phyloP scores from a whole-genome alignment of 1,284 basidiomycete genomes.

The Cryptococcus sp. region DNA sequence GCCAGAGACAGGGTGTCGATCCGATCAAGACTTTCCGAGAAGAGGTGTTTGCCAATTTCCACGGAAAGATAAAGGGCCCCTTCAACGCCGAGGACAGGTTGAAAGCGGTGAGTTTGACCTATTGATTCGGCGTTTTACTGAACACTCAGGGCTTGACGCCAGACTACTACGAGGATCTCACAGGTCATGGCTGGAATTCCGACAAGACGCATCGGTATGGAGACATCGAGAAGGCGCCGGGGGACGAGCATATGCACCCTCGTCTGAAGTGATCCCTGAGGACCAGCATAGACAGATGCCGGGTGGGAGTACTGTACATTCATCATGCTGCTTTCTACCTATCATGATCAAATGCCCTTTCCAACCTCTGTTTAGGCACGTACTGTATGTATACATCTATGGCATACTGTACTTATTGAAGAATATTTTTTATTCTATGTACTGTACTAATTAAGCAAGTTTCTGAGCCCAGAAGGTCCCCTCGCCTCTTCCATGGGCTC shows the following conservation, averaged over 20 bases:
- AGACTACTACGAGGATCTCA: slow-evolving; percentile 68
- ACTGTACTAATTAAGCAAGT: too few species aligned
- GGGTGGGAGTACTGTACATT: too few species aligned
- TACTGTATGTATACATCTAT: too few species aligned
- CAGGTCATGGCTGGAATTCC: slow-evolving; percentile 47
- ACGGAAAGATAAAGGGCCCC: slow-evolving; percentile 75
- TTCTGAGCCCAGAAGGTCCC: too few species aligned
- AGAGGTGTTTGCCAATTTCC: slow-evolving; percentile 70
- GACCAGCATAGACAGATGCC: too few species aligned
- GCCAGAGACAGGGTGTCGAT: slow-evolving; percentile 60
- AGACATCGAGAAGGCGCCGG: slow-evolving; percentile 15
- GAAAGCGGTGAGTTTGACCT: slow-evolving; percentile 53
- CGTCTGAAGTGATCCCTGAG: slow-evolving; percentile 28
- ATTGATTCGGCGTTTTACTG: neutral
- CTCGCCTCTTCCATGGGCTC: too few species aligned
- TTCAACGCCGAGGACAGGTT: slow-evolving; percentile 74
- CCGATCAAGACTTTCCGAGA: slow-evolving; percentile 68
- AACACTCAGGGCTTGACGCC: slow-evolving; percentile 55
- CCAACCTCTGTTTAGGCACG: too few species aligned
- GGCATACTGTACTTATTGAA: too few species aligned
- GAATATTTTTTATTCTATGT: too few species aligned
- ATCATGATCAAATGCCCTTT: too few species aligned
- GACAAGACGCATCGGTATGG: neutral
- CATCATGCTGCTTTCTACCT: too few species aligned
- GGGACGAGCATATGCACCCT: slow-evolving; percentile 40